Conservation (phyloP, 352 stramenopile genomes). For the Phytophthora cryptogea region DNA sequence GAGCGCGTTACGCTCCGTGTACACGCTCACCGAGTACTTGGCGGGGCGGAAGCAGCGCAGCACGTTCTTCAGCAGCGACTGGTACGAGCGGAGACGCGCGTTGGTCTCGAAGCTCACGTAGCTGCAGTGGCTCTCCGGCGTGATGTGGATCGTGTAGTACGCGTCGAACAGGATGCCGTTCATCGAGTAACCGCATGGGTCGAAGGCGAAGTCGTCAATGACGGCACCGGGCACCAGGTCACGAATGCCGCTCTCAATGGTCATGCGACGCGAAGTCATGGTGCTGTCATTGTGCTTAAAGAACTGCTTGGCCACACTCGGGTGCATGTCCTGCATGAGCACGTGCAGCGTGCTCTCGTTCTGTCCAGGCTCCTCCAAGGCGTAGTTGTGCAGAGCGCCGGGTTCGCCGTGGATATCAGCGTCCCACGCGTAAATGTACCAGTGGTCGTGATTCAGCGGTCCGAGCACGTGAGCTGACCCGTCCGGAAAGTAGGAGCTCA, state of each 20-base stretch:
- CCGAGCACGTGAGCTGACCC: slow-evolving; percentile 89
- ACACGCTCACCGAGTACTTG: slow-evolving; percentile 98
- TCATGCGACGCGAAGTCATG: slow-evolving; percentile 91
- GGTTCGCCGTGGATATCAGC: slow-evolving; percentile 84
- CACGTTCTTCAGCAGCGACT: slow-evolving; percentile 97
- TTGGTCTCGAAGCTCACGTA: slow-evolving; percentile 99
- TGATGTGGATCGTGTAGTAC: slow-evolving; percentile 99
- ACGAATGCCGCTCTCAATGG: slow-evolving; percentile 94
- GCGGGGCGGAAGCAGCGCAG: slow-evolving; percentile 96
- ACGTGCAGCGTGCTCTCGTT: slow-evolving; percentile 83
- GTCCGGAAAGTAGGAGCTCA: slow-evolving; percentile 90
- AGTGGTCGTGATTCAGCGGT: slow-evolving; percentile 98
- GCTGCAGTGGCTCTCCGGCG: slow-evolving; percentile 96
- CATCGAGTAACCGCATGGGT: slow-evolving; percentile 99
- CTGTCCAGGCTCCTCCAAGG: slow-evolving; percentile 21
- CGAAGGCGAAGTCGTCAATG: slow-evolving; percentile 98
- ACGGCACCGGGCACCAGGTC: slow-evolving; percentile 94
- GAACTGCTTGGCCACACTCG: slow-evolving; percentile 81
- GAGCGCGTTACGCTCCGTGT: slow-evolving; percentile 88
- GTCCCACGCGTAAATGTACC: slow-evolving; percentile 98
- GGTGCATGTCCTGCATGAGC: slow-evolving; percentile 89
- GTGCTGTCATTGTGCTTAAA: slow-evolving; percentile 76
- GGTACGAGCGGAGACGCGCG: slow-evolving; percentile 79
- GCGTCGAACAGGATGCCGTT: slow-evolving; percentile 98
- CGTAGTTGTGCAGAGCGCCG: slow-evolving; percentile 17